Base-by-base conservation (phyloP, 257 asterid species). In the Solanum paucissectum region DNA sequence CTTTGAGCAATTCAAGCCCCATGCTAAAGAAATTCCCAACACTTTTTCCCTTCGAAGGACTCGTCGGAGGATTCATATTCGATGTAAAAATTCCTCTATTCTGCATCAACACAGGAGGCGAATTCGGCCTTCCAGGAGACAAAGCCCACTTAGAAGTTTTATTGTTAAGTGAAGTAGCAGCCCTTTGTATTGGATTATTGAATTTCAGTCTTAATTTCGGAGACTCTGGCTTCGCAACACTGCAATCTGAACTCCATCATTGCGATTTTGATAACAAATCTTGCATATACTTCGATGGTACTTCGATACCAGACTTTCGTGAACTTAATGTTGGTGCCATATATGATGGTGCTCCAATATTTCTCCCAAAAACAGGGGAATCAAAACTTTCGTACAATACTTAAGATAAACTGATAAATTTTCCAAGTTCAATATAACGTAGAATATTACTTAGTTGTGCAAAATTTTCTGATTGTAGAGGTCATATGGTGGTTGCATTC, bases 1-100 rank as follows among this genome's bases (percentile, higher is more conserved):
- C 97, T 88, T 93, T 96, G 71, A 96, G 87, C 88, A 94, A 92
- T 83, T 93, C 98, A 86, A 95, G 91, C 74, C 98, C 98, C 89
- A 89, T 79, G 29, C 90, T 94, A 3, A 95, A 82, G 32, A 96
- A 83, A 94, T 92, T 92, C 7, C 95, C 95, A 18, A 95, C 94
- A 69, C 91, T 93, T 72, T 91, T 92, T 29, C 36, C 36, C 36
- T 34, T 34, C 6, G 36, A 34, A 34, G 36, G 36, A 34, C 6
- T 34, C 36, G 36, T 34, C 5, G 36, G 98, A 16, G 98, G 98
- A 92, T 94, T 94, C 25, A 68, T 29, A 74, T 49, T 91, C 46
- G 79, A 84, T 23, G 84, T 42, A 86, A 87, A 42, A 77, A 84
- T 90, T 79, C 91, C 93, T 89, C 79, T 91, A 23, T 13, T 91